phyloP scores from a whole-genome alignment of 768 basidiomycete genomes.

The Hemileccinum rubropunctum region DNA sequence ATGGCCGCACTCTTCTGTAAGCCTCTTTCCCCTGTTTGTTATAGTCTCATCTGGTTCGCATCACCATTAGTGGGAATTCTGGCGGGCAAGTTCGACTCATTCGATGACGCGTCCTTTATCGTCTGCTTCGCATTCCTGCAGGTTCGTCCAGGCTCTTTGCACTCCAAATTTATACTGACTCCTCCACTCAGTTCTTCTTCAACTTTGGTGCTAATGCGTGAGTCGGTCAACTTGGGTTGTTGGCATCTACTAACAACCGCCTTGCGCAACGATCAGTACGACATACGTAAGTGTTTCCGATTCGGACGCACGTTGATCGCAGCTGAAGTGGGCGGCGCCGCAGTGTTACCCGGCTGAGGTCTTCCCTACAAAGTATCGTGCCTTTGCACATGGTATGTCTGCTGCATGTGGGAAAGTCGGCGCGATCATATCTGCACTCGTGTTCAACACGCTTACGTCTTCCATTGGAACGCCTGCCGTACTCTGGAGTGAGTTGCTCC shows the following conservation, averaged over 20 bases:
- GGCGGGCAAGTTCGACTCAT: slow-evolving; percentile 57
- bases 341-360: slow-evolving; percentile 76
- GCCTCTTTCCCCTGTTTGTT: slow-evolving; percentile 5
- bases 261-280: slow-evolving; percentile 34
- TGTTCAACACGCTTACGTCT: slow-evolving; percentile 60
- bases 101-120: slow-evolving; percentile 61
- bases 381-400: slow-evolving; percentile 70
- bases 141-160: slow-evolving; percentile 23
- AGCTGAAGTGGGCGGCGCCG: slow-evolving; percentile 2
- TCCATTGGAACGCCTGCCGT: slow-evolving; percentile 62
- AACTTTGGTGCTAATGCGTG: slow-evolving; percentile 77
- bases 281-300: slow-evolving; percentile 41
- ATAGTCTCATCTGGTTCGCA: not conserved
- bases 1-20: slow-evolving; percentile 65
- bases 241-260: not conserved
- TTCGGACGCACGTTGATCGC: not conserved
- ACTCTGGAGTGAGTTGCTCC: slow-evolving; percentile 62
- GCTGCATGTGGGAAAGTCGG: slow-evolving; percentile 75
- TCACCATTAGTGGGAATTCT: slow-evolving; percentile 54
- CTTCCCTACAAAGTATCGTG: slow-evolving; percentile 74
- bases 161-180: not conserved
- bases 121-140: slow-evolving; percentile 72
- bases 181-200: slow-evolving; percentile 61
- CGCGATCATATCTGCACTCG: slow-evolving; percentile 74
- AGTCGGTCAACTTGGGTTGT: slow-evolving; percentile 13